Base-by-base conservation (phyloP, 2,329 filamentous ascomycete species). In the Ophiocordyceps unilateralis region DNA sequence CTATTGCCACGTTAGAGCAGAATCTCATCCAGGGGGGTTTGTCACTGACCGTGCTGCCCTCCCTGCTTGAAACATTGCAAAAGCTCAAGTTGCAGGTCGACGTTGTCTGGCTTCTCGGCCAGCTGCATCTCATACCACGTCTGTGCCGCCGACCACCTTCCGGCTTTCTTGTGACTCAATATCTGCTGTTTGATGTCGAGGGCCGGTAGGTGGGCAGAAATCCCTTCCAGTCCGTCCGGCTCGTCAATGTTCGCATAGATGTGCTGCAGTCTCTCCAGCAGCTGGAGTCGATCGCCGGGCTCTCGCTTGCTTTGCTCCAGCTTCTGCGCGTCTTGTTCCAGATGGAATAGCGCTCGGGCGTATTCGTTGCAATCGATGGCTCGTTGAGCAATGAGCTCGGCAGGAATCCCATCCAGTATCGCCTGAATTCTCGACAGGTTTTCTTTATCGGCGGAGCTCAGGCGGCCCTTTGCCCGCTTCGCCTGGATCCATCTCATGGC, bases 221-320 rank as follows among this genome's bases (percentile, higher is more conserved):
- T 89, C 3, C 91, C 91, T 56, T 96, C 88, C 28, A 98, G 79
- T 1, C 89, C 88, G 59, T 99, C 91, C 0, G 91, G 93, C 53
- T 99, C 91, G 54, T 99, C 91, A 47, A 99, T 96, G 52, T 95
- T 83, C 1, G 86, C 85, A 59, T 98, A 99, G 17, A 98, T 94
- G 43, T 89, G 80, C 55, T 96, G 89, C 21, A 98, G 66, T 47
- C 80, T 76, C 50, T 86, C 76, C 46, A 93, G 74, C 4, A 91
- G 68, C 21, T 76, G 69, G 43, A 81, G 69, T n/a, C 72, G 64
- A 20, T 76, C 71, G 2, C 69, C 66, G 1, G 65, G 59, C 1
- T 68, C 66, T 22, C 64, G 55, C 28, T 64, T 63, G n/a, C 59
- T 54, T 22, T 64, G 62, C 24, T 68, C 62, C 43, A 68, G 58